phyloP scores from a whole-genome alignment of 345 rosid species.

The Rhodamnia rubescens region DNA sequence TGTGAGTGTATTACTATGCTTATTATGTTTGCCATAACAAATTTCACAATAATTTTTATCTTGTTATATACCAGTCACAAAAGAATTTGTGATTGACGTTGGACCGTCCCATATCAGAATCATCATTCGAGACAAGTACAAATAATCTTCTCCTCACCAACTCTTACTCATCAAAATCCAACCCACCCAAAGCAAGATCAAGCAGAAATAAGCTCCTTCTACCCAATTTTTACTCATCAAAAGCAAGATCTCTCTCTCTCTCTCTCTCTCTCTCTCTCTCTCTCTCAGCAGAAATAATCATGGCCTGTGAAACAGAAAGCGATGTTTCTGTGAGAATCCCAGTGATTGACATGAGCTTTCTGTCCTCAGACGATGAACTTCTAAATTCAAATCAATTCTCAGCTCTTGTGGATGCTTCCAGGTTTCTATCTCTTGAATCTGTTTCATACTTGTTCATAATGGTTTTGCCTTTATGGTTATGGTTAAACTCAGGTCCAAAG shows the following conservation, averaged over 20 bases:
- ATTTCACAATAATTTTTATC: no score
- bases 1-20: no score
- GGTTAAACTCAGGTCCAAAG: not conserved
- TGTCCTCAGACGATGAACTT: conserved; percentile 3
- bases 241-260: not conserved
- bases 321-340: not conserved
- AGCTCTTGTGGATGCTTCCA: conserved; percentile 35
- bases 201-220: not conserved
- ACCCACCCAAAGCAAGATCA: no score
- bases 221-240: not conserved
- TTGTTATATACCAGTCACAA: no score
- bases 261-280: no score
- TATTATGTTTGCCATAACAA: no score
- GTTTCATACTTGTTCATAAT: not conserved
- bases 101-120: no score
- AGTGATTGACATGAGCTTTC: conserved; percentile 13
- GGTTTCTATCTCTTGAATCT: conserved; percentile 7
- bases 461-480: not conserved
- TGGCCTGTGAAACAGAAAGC: not conserved
- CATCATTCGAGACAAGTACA: no score
- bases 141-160: no score
- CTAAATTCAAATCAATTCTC: conserved; percentile 22
- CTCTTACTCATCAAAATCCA: no score
- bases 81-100: no score
- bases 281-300: not conserved